Evolutionary conservation across 257 asterid genomes (phyloP).

Genomic region (Ehretia macrophylla): DNA sequence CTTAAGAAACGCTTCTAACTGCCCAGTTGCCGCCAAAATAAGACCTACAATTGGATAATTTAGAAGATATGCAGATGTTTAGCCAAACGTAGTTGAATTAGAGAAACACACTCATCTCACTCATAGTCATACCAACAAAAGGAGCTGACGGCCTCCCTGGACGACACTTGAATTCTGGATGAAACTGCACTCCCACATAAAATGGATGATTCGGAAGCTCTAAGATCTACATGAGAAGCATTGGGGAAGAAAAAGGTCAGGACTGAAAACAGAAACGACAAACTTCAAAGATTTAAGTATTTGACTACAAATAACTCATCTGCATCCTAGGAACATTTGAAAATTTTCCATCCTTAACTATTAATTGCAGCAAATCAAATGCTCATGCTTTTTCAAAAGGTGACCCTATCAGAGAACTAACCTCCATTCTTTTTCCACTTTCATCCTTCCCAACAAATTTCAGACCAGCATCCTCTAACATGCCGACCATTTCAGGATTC

Average conservation of each 20-base stretch:
- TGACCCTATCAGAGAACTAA: constrained; percentile 23
- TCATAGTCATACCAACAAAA: constrained; percentile 51
- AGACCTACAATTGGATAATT: constrained; percentile 21
- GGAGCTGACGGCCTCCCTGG: constrained; percentile 85
- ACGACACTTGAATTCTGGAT: constrained; percentile 91
- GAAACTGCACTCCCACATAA: constrained; percentile 89
- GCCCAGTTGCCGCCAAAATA: constrained; percentile 32
- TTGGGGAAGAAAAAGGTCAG: not conserved
- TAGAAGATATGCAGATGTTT: too few relatives aligned
- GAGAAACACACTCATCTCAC: not conserved
- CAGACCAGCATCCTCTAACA: constrained; percentile 70
- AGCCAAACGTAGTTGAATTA: not conserved
- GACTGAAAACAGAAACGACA: not conserved
- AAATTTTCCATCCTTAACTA: too few relatives aligned
- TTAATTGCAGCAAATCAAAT: too few relatives aligned
- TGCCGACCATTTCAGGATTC: constrained; percentile 67
- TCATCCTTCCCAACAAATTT: constrained; percentile 93
- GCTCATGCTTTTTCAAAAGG: not conserved
- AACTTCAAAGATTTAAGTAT: too few relatives aligned
- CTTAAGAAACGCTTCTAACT: constrained; percentile 24
- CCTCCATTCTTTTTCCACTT: constrained; percentile 95
- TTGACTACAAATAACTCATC: too few relatives aligned
- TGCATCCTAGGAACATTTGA: too few relatives aligned
- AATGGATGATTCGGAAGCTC: constrained; percentile 75
- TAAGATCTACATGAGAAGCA: constrained; percentile 45